Evolutionary conservation across 495 filamentous ascomycete species (phyloP).

Genomic region (Hyaloscypha hepaticicola): DNA sequence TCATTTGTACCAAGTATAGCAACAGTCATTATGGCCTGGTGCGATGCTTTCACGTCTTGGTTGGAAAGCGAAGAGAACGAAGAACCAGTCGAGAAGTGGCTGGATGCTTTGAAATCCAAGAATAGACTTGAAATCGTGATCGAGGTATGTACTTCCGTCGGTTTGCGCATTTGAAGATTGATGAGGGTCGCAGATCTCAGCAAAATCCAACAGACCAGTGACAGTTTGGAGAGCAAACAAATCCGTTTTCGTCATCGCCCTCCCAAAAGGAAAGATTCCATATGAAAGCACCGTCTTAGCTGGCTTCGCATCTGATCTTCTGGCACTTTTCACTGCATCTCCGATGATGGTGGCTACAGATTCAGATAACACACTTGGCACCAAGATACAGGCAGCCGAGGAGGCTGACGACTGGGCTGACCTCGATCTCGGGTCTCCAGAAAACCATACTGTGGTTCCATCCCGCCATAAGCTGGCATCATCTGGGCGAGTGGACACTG

Average conservation of each 20-base stretch:
- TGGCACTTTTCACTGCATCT: conserved; percentile 17
- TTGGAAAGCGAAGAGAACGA: conserved; percentile 24
- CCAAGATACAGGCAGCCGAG: neutral
- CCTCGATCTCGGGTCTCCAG: conserved; percentile 13
- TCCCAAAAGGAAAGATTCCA: conserved; percentile 7
- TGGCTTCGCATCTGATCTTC: conserved; percentile 19
- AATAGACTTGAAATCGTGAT: conserved; percentile 17
- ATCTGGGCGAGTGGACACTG: neutral
- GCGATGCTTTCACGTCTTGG: conserved; percentile 25
- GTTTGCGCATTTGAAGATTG: neutral
- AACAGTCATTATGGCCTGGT: conserved; percentile 20
- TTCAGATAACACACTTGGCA: neutral
- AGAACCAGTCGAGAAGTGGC: conserved; percentile 23
- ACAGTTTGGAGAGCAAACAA: conserved; percentile 22
- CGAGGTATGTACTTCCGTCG: conserved; percentile 2
- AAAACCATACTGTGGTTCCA: conserved; percentile 4
- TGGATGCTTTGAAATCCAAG: conserved; percentile 18
- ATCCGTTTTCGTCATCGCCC: conserved; percentile 16
- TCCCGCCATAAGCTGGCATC: neutral
- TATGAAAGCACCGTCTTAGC: neutral
- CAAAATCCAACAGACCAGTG: conserved; percentile 11
- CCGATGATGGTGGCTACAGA: conserved; percentile 6
- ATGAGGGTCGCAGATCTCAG: conserved; percentile 16
- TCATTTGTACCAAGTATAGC: conserved; percentile 22
- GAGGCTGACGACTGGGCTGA: conserved; percentile 24